phyloP scores from a whole-genome alignment of 331 rosid genomes.

The Quercus lobata region DNA sequence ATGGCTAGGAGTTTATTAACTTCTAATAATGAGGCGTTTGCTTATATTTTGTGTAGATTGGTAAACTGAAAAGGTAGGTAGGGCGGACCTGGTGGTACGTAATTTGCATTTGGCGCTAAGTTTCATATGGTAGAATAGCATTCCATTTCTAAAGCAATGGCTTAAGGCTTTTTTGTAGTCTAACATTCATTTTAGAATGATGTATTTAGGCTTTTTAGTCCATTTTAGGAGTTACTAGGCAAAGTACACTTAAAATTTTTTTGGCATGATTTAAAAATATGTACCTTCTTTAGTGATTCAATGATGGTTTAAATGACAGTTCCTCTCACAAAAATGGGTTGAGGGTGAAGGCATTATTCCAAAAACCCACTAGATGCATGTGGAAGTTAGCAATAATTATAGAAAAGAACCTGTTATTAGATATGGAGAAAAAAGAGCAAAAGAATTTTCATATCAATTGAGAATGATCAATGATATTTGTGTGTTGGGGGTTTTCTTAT shows the following conservation, averaged over 20 bases:
- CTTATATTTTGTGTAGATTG: not conserved
- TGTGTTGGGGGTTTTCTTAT: not conserved
- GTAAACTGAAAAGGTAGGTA: not conserved
- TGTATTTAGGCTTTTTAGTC: not conserved
- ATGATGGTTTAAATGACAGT: not conserved
- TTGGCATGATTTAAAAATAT: not conserved
- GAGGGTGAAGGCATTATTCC: too few relatives aligned
- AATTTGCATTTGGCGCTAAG: not conserved
- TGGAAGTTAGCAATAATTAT: too few relatives aligned
- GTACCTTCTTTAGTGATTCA: not conserved
- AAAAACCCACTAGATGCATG: too few relatives aligned
- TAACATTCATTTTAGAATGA: not conserved
- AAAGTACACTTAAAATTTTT: not conserved
- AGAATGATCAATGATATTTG: not conserved
- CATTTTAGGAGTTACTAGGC: not conserved
- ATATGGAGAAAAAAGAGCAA: not conserved
- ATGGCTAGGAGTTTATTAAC: not conserved
- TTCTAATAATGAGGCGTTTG: not conserved
- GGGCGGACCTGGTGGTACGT: not conserved
- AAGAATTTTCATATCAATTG: not conserved
- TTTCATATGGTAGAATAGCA: not conserved
- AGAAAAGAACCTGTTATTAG: too few relatives aligned
- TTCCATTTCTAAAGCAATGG: not conserved
- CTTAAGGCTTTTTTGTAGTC: not conserved
- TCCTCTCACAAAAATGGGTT: too few relatives aligned